Evolutionary conservation across 768 basidiomycete species (phyloP).

Genomic region (Kwoniella dejecticola): DNA sequence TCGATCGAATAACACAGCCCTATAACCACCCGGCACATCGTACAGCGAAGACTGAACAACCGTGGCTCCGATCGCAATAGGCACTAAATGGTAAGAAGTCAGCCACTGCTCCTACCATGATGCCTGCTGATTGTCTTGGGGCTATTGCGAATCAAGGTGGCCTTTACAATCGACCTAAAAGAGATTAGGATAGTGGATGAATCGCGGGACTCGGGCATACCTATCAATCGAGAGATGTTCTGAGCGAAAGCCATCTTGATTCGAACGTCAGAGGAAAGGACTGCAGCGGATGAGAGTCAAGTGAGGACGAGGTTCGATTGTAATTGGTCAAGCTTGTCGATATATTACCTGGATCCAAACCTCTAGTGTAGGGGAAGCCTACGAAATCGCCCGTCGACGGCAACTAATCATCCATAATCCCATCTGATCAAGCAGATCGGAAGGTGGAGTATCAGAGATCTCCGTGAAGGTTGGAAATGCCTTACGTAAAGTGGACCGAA

Average conservation of each 20-base stretch:
- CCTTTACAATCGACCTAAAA: neutral
- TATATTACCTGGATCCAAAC: too few species aligned
- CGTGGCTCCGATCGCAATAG: conserved; percentile 62
- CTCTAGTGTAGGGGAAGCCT: too few species aligned
- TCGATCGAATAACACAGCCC: conserved; percentile 97
- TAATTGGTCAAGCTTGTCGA: too few species aligned
- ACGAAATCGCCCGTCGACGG: conserved; percentile 10
- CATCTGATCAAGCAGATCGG: neutral
- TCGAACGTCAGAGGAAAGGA: too few species aligned
- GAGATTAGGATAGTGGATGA: neutral
- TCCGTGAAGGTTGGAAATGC: neutral
- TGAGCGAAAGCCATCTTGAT: conserved; percentile 41
- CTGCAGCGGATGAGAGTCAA: neutral
- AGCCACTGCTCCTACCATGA: too few species aligned
- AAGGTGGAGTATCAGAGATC: neutral
- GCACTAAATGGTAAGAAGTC: conserved; percentile 65
- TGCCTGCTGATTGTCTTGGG: too few species aligned
- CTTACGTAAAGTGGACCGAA: too few species aligned
- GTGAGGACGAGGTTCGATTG: neutral
- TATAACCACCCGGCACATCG: conserved; percentile 76
- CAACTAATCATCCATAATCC: neutral
- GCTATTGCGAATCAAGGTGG: neutral
- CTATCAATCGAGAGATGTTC: conserved; percentile 34
- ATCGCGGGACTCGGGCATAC: conserved; percentile 15
- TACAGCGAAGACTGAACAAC: conserved; percentile 62